Base-by-base conservation (phyloP, 2,329 filamentous ascomycete genomes). In the Ophiostoma quercus region DNA sequence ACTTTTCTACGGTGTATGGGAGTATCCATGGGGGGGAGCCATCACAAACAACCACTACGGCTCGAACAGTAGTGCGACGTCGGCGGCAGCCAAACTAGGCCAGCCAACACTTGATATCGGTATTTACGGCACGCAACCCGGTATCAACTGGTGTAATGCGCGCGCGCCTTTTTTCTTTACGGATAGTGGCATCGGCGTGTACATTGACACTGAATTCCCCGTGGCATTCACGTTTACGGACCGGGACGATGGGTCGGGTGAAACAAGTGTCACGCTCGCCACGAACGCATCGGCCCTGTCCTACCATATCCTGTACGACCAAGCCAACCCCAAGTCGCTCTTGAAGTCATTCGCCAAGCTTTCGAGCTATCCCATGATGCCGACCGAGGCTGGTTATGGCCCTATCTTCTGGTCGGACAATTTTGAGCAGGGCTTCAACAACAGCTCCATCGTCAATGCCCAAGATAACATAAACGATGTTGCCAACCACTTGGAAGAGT, bases 361-460 rank as follows among this genome's bases (percentile, higher is more conserved):
- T 9, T 76, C 74, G 39, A 74, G 75, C 12, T 70, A 74, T 22
- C 75, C 74, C 47, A 73, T 75, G 67, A 76, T 79, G 73, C 77
- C 77, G 2, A 74, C 77, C 7, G 77, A 77, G 43, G 75, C 75
- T 16, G 75, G 75, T 9, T 75, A 77, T 32, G 77, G 78, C 1
- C 78, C 77, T 4, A 77, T 75, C 14, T 78, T 79, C 71, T 79
- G 76, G 76, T 76, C 74, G 34, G 77, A 78, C 72, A 74, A 78
- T 62, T 78, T 78, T 69, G 75, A 76, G 32, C 71, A 74, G 63
- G 77, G 79, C 68, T 78, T 79, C 70, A 76, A 78, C 69, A 54
- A 60, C 34, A 76, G 73, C 8, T 72, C 68, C 47, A 77, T 79
- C 0, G 70, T 70, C 16, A 79, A 77, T 71, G 76, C 77, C 0